Evolutionary conservation across 2,329 filamentous ascomycete species (phyloP).

Genomic region (Xylaria sp.): DNA sequence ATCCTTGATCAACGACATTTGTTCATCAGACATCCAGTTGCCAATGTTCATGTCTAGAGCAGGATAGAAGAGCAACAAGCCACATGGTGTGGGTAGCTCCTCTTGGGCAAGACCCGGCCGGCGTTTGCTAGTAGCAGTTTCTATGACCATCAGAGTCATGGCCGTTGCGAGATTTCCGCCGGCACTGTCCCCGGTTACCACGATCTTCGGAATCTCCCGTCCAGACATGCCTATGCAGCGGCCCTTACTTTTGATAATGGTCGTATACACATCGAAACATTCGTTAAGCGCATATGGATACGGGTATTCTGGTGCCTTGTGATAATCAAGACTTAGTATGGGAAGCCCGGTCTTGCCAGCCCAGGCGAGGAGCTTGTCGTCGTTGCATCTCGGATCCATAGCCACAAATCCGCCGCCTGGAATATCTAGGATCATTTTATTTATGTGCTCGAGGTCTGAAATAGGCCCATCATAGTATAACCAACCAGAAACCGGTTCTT

Average conservation of each 20-base stretch:
- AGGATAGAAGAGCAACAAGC: conserved; percentile 88
- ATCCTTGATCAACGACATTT: conserved; percentile 93
- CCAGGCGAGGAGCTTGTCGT: conserved; percentile 95
- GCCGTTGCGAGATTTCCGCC: conserved; percentile 85
- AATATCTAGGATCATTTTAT: conserved; percentile 85
- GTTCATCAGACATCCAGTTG: conserved; percentile 99
- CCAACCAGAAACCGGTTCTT: conserved; percentile 85
- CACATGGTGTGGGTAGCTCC: conserved; percentile 78
- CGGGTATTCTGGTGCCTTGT: conserved; percentile 84
- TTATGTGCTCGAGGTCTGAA: conserved; percentile 78
- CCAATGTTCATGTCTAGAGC: conserved; percentile 96
- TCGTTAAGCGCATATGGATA: conserved; percentile 89
- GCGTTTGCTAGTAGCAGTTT: conserved; percentile 71
- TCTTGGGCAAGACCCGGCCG: conserved; percentile 66
- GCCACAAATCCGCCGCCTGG: conserved; percentile 96
- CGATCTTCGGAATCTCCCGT: conserved; percentile 70
- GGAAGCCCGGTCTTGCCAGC: conserved; percentile 89
- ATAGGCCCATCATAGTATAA: conserved; percentile 93
- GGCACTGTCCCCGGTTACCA: conserved; percentile 83
- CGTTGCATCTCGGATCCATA: conserved; percentile 94
- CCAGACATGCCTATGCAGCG: conserved; percentile 81
- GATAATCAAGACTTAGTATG: conserved; percentile 90
- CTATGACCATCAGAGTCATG: conserved; percentile 88
- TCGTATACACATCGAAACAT: conserved; percentile 86
- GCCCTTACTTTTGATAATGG: conserved; percentile 76